These are phyloP conservation scores for Hawksworthiomyces lignivorus DNA, from an alignment of 2,329 filamentous ascomycete genomes.

Conservation along the genomic window DNA sequence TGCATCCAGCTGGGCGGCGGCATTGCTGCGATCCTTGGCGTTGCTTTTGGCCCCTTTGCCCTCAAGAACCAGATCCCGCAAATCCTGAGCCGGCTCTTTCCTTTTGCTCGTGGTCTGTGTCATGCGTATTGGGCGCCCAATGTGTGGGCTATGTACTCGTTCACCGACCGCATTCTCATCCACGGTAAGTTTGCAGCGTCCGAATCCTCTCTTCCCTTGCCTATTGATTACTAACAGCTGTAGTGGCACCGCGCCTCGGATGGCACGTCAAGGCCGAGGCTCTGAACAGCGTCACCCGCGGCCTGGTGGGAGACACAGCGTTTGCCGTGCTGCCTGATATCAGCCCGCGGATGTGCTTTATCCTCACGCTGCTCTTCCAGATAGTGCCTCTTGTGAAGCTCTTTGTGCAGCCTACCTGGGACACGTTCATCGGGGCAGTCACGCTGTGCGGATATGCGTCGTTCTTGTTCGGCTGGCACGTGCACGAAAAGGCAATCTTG, in stretches of 20 bases:
- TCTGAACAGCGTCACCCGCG: conserved; percentile 81
- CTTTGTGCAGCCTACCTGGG: conserved; percentile 74
- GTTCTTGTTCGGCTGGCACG: conserved; percentile 97
- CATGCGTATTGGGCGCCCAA: conserved; percentile 99
- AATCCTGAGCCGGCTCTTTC: conserved; percentile 77
- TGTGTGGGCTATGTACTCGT: conserved; percentile 94
- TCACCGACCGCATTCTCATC: conserved; percentile 76
- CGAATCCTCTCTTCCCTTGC: neutral
- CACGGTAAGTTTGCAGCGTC: conserved; percentile 62
- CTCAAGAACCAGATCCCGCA: conserved; percentile 77
- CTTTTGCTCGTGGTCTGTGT: conserved; percentile 86
- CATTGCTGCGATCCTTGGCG: conserved; percentile 61
- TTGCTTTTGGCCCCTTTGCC: conserved; percentile 86
- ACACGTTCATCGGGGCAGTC: conserved; percentile 79
- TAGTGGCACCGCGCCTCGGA: conserved; percentile 75
- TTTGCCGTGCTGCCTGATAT: conserved; percentile 92
- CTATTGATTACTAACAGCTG: conserved; percentile 24
- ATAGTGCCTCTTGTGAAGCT: conserved; percentile 72
- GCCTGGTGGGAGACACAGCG: conserved; percentile 84
- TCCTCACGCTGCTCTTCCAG: conserved; percentile 76
- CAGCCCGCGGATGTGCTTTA: conserved; percentile 70
- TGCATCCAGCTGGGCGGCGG: conserved; percentile 73
- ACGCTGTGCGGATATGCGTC: conserved; percentile 94
- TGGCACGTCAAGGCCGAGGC: conserved; percentile 66
- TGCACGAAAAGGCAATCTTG: conserved; percentile 94